A percentile compares a stretch with the other conserved stretches of the same genome.
phyloP scores from a whole-genome alignment of 352 stramenopile species.

The Globisporangium uncinulatum region DNA sequence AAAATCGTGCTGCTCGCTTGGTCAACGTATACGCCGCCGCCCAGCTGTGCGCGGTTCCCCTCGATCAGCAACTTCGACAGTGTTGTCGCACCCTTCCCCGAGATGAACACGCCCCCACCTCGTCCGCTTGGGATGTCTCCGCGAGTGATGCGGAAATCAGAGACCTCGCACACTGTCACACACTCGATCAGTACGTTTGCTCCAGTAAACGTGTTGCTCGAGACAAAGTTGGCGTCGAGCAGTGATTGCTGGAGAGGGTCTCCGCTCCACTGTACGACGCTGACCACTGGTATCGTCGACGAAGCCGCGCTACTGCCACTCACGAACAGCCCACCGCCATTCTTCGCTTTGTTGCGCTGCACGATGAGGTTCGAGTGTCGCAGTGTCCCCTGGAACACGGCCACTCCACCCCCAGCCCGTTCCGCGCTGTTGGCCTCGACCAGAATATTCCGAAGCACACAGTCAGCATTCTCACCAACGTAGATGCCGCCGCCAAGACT shows the following conservation, averaged over 20 bases:
- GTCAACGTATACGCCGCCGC: slow-evolving; percentile 27
- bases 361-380: slow-evolving; percentile 31
- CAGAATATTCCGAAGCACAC: slow-evolving; percentile 17
- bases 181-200: slow-evolving; percentile 28
- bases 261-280: slow-evolving; percentile 2
- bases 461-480: slow-evolving; percentile 17
- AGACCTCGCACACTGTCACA: slow-evolving; percentile 15
- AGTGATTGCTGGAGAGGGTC: slow-evolving; percentile 9
- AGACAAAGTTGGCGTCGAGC: slow-evolving; percentile 21
- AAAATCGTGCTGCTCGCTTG: slow-evolving; percentile 13
- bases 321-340: slow-evolving; percentile 24
- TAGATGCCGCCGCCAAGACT: slow-evolving; percentile 26
- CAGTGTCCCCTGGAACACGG: slow-evolving; percentile 19
- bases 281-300: neutral
- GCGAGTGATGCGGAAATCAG: slow-evolving; percentile 16
- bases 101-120: slow-evolving; percentile 29
- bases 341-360: slow-evolving; percentile 17
- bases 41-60: slow-evolving; percentile 24
- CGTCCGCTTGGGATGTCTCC: slow-evolving; percentile 14
- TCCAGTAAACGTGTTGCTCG: slow-evolving; percentile 8
- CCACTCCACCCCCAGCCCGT: slow-evolving; percentile 24
- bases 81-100: slow-evolving; percentile 13
- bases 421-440: slow-evolving; percentile 19
- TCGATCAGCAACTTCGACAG: slow-evolving; percentile 17
- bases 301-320: slow-evolving; percentile 1